A percentile compares a stretch with the other conserved stretches of the same genome.
phyloP scores from a whole-genome alignment of 2,329 filamentous ascomycete species.

The Diaporthe velutina region DNA sequence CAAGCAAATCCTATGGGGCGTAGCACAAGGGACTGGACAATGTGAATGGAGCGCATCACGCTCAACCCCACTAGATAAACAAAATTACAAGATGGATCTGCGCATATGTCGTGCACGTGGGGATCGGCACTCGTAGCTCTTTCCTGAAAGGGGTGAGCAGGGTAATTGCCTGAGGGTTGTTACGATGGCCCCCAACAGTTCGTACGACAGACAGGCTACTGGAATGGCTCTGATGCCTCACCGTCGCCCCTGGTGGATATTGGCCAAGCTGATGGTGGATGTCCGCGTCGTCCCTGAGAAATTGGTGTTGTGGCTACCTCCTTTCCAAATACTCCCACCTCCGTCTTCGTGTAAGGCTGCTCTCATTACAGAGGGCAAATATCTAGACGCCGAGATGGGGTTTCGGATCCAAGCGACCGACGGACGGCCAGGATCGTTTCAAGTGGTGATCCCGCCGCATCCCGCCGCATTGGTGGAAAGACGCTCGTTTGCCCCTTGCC shows the following conservation, averaged over 20 bases:
- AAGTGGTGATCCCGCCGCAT: slow-evolving; percentile 16
- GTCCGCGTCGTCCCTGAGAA: background rate
- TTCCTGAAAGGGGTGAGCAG: background rate
- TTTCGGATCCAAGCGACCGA: background rate
- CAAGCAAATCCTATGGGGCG: background rate
- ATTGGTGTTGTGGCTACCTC: background rate
- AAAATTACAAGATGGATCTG: background rate
- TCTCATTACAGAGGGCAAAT: background rate
- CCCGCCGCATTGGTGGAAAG: slow-evolving; percentile 24
- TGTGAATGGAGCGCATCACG: background rate
- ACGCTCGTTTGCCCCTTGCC: slow-evolving; percentile 25
- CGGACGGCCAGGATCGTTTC: slow-evolving; percentile 4
- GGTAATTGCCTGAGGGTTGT: background rate
- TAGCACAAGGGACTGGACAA: background rate
- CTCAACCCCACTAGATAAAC: background rate
- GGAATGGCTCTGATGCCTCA: background rate
- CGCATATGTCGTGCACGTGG: slow-evolving; percentile 7
- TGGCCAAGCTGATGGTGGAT: background rate
- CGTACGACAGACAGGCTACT: background rate
- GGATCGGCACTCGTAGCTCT: background rate
- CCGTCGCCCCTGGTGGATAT: background rate
- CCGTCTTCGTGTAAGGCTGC: background rate
- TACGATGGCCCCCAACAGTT: background rate
- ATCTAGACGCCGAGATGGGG: slow-evolving; percentile 22
- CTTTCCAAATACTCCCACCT: background rate